Evolutionary conservation across 257 asterid genomes (phyloP), one percentile per base, ranked within the genome.

Genomic region (Paulownia fortunei): DNA sequence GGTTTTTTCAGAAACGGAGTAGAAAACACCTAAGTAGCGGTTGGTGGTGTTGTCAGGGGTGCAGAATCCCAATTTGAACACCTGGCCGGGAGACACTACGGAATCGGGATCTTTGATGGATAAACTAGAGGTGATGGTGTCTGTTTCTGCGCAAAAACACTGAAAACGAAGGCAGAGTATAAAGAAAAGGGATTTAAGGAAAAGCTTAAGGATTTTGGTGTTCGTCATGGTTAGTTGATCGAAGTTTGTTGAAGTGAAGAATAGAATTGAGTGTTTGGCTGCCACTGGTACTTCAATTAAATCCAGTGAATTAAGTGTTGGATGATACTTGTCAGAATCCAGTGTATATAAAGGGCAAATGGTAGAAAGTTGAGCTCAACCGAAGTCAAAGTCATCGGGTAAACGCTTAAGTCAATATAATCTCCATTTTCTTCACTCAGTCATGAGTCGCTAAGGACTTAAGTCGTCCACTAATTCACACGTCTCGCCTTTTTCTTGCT

Each of bases 21-120:
- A 85, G 70, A 73, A 83, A 7, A 88, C 71, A 3, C 80, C 90
- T 5, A 86, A 42, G 78, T 88, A 88, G 67, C 88, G 85, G 72
- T 79, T 81, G 24, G 85, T 77, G 60, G 90, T 56, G 80, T 84
- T 75, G n/a, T n/a, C n/a, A n/a, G 80, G 80, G 11, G 41, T 73
- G 80, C 73, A 80, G 56, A 80, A 80, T 12, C 83, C 89, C 5
- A 85, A 18, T 36, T 72, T 80, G 74, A 66, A 85, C 1, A 44
- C 16, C 8, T 68, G 46, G 0, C 56, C 6, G 0, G 30, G 24
- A 0, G 91, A 87, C 0, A 68, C 69, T 4, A 84, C 56, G 12
- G 66, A 72, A 0, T 51, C 76, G 47, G 86, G 69, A 74, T 87
- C 84, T 69, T 56, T 61, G 63, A 87, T 46, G 1, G 60, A 49